Conservation (phyloP, 176 grass and related monocot genomes). For the Bromus sterilis region DNA sequence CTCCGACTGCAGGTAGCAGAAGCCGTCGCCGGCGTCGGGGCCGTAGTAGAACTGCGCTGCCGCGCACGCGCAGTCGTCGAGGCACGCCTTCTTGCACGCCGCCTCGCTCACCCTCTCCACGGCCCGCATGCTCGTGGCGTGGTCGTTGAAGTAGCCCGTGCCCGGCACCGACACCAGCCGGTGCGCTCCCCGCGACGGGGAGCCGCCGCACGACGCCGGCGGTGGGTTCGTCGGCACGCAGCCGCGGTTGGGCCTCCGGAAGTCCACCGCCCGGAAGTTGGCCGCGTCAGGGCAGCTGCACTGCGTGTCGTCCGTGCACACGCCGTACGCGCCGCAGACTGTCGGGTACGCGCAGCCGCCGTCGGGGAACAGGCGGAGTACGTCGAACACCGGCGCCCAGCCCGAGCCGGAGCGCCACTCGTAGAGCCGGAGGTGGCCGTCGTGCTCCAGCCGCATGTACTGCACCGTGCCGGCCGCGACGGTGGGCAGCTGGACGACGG, state of each 20-base stretch:
- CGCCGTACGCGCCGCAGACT: constrained; percentile 41
- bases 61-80: constrained; percentile 28
- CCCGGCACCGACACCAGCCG: constrained; percentile 19
- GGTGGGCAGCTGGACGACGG: constrained; percentile 6
- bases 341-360: constrained; percentile 33
- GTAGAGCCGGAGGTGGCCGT: constrained; percentile 43
- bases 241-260: constrained; percentile 32
- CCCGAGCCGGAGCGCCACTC: background rate
- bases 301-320: constrained; percentile 42
- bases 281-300: constrained; percentile 42
- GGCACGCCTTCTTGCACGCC: constrained; percentile 35
- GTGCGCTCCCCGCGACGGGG: background rate
- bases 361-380: constrained; percentile 25
- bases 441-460: constrained; percentile 43
- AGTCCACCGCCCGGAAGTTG: constrained; percentile 39
- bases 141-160: constrained; percentile 32
- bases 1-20: constrained; percentile 39
- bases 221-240: constrained; percentile 11
- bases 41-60: constrained; percentile 42
- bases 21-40: background rate
- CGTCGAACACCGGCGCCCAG: constrained; percentile 26
- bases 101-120: constrained; percentile 26
- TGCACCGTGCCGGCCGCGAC: constrained; percentile 9
- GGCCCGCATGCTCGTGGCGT: constrained; percentile 7
- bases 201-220: background rate